Evolutionary conservation across 352 stramenopile species (phyloP).

Genomic region (Globisporangium carolinianum): DNA sequence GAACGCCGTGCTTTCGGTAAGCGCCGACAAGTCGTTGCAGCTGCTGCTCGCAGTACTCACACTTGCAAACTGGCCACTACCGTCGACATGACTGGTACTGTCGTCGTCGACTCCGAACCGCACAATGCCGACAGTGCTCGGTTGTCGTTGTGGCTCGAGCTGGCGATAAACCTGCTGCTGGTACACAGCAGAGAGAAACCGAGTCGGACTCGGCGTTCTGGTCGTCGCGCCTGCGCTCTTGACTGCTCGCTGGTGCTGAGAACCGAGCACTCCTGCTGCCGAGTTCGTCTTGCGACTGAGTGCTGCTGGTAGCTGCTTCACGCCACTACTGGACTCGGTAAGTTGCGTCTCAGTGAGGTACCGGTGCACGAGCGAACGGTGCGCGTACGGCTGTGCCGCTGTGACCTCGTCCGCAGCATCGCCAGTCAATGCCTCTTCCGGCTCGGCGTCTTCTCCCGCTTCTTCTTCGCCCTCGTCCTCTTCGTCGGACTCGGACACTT

Average conservation of each 20-base stretch:
- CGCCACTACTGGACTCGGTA: background rate
- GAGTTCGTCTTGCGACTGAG: slow-evolving; percentile 9
- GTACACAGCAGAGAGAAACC: background rate
- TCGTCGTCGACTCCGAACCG: slow-evolving; percentile 13
- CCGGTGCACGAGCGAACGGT: slow-evolving; percentile 10
- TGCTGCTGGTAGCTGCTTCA: background rate
- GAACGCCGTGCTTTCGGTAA: slow-evolving; percentile 1
- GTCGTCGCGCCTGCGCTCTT: background rate
- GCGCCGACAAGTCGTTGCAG: background rate
- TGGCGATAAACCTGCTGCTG: slow-evolving; percentile 12
- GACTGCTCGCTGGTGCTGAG: background rate
- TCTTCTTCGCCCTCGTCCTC: slow-evolving; percentile 12
- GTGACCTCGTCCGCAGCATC: background rate
- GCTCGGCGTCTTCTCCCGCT: slow-evolving; percentile 5
- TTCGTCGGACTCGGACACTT: slow-evolving; percentile 14
- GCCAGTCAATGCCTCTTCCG: background rate
- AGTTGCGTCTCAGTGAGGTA: slow-evolving; percentile 12
- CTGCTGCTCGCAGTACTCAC: background rate
- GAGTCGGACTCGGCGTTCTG: background rate
- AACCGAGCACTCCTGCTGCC: background rate
- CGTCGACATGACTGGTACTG: background rate
- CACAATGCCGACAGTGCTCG: slow-evolving; percentile 24
- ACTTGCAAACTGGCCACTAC: background rate
- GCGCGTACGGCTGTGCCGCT: background rate
- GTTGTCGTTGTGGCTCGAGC: slow-evolving; percentile 11